Evolutionary conservation across 768 basidiomycete species (phyloP), one percentile per base, ranked within the genome.

Genomic region (Trametes maxima): DNA sequence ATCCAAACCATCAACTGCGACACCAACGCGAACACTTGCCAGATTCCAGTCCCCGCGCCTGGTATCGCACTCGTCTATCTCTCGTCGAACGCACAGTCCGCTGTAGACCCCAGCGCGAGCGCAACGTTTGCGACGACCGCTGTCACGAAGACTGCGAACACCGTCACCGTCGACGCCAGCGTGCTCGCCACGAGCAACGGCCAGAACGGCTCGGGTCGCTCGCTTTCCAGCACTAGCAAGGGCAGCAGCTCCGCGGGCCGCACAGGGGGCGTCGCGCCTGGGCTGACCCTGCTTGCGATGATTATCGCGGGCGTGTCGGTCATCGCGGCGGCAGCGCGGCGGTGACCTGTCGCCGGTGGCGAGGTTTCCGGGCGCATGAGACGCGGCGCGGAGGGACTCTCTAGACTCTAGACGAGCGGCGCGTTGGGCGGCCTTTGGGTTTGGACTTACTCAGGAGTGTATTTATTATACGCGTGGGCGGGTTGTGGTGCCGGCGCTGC

Each of bases 51-150:
- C 40, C 80, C 82, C 43, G 88, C 90, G 1, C 91, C 92, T 0
- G 84, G 84, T 40, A 85, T 89, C 65, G 90, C 90, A 2, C 78
- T 94, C 48, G 88, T 93, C 57, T 91, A 89, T 79, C 75, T 93
- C 44, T 80, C 75, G 4, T 69, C 77, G 43, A 57, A 69, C 42
- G 78, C 80, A 8, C 67, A 79, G 44, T 60, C 71, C 0, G 79
- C 77, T 44, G 69, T 73, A 2, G 71, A 68, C n/a, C 70, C 72
- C 1, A 71, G 66, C 21, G 63, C 73, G 5, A 73, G 79, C 1
- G 72, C 65, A 66, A 86, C 85, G 19, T 89, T 85, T 68, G 60
- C 83, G 13, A 87, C 83, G 19, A 85, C 85, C 0, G 82, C 79
- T 17, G 69, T 75, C 17, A 88, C 87, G 17, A 82, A 81, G 67